Base-by-base conservation (phyloP, 129 eudicot genomes). In the Artemisia argyi region DNA sequence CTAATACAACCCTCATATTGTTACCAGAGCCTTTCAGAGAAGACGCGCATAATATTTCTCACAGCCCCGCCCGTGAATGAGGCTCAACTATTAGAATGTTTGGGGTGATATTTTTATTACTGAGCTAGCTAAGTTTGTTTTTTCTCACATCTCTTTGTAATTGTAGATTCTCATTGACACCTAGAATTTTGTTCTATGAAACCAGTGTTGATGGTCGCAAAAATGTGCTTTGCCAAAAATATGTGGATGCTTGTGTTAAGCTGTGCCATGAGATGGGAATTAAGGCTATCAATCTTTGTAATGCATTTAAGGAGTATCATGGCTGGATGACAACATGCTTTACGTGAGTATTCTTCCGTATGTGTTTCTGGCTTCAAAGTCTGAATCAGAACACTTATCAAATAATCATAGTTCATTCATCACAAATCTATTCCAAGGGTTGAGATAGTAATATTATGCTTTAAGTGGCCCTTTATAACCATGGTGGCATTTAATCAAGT, bases 61-160 rank as follows among this genome's bases (percentile, higher is more conserved):
- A 87, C 76, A 20, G 61, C 81, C 32, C 95, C 97, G 51, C 95
- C 97, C 0, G 84, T 91, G 66, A 88, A 83, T 44, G 95, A 81
- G 35, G 89, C 59, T 42, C 86, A 76, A 76, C 49, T 85, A 30
- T 79, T 68, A 71, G 55, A 78, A 65, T 15, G 42, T 54, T 63
- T 74, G 68, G 82, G 91, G 97, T 91, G 65, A 83, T 39, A 39
- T 39, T 39, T 39, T 42, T 14, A 57, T 70, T 15, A 63, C 61
- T 54, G 13, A 20, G 22, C 22, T 20, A 20, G 22, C 22, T 20
- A 20, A 66, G 9, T 76, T 76, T 3, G 44, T 39, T 39, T 22
- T 19, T 56, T 24, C 12, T 11, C 24, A 1, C 12, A 10, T 28
- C 49, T 17, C 19, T 30, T 54, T 46, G 18, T 18, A 22, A 59